phyloP scores from a whole-genome alignment of 73 alveolate species.

The Paramecium sonneborni region DNA sequence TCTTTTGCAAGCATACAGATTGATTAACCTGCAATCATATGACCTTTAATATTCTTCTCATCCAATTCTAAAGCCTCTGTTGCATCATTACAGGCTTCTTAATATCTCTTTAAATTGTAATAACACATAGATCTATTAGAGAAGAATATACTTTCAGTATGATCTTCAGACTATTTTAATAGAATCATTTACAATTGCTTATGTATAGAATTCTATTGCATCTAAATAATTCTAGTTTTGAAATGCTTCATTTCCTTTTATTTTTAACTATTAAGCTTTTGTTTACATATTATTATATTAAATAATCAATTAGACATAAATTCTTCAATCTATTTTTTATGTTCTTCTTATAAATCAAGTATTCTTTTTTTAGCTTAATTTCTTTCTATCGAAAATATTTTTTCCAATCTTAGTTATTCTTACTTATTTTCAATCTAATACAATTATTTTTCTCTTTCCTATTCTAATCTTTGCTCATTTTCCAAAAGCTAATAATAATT shows the following conservation, averaged over 20 bases:
- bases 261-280: not conserved
- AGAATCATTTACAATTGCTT: not conserved
- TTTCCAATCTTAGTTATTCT: not conserved
- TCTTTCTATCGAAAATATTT: constrained; percentile 1
- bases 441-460: constrained; percentile 22
- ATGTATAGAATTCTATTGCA: not conserved
- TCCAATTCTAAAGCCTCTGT: not conserved
- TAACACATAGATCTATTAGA: constrained; percentile 35
- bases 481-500: not conserved
- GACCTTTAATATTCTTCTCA: constrained; percentile 49
- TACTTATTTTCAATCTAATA: not conserved
- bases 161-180: constrained; percentile 15
- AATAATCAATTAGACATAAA: not conserved
- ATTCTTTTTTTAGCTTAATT: not conserved
- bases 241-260: not conserved
- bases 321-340: not conserved
- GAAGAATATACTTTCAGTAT: constrained; percentile 17
- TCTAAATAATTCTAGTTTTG: not conserved
- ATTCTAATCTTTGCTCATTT: not conserved
- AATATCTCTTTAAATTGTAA: not conserved
- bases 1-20: constrained; percentile 16
- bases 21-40: constrained; percentile 39
- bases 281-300: not conserved
- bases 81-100: constrained; percentile 47
- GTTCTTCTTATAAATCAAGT: not conserved